Conservation (phyloP, 306 rosid species). For the Dalbergia cochinchinensis region DNA sequence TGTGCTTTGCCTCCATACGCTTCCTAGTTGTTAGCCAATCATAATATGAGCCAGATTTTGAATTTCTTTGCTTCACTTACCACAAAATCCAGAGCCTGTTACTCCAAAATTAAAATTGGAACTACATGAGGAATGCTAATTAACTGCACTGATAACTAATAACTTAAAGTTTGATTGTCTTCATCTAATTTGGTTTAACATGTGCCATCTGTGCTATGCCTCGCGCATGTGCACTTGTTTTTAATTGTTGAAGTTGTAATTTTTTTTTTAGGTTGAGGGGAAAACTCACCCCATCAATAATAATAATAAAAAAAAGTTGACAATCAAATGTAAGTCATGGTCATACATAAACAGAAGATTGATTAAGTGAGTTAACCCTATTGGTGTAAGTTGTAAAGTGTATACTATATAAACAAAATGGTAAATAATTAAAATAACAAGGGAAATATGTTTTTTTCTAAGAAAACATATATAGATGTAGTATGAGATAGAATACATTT, state of each 20-base stretch:
- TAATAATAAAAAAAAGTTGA: too few relatives aligned
- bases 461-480: too few relatives aligned
- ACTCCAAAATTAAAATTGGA: conserved; percentile 34
- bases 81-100: conserved; percentile 91
- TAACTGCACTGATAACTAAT: background rate
- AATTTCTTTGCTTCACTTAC: conserved; percentile 88
- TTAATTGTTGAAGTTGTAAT: background rate
- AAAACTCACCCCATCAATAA: too few relatives aligned
- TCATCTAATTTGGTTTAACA: background rate
- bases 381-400: background rate
- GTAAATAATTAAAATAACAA: too few relatives aligned
- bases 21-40: conserved; percentile 90
- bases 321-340: too few relatives aligned
- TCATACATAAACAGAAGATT: too few relatives aligned
- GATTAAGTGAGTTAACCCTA: too few relatives aligned
- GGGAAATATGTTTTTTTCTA: too few relatives aligned
- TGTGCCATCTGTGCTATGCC: too few relatives aligned
- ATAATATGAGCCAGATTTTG: conserved; percentile 85
- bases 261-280: too few relatives aligned
- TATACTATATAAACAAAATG: background rate
- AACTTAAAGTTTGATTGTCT: conserved; percentile 18
- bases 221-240: background rate
- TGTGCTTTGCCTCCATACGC: conserved; percentile 97
- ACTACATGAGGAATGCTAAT: conserved; percentile 5
- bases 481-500: too few relatives aligned